A percentile compares a stretch with the other conserved stretches of the same genome.
Evolutionary conservation across 495 filamentous ascomycete species (phyloP).

Genomic region (Tirmania nivea): DNA sequence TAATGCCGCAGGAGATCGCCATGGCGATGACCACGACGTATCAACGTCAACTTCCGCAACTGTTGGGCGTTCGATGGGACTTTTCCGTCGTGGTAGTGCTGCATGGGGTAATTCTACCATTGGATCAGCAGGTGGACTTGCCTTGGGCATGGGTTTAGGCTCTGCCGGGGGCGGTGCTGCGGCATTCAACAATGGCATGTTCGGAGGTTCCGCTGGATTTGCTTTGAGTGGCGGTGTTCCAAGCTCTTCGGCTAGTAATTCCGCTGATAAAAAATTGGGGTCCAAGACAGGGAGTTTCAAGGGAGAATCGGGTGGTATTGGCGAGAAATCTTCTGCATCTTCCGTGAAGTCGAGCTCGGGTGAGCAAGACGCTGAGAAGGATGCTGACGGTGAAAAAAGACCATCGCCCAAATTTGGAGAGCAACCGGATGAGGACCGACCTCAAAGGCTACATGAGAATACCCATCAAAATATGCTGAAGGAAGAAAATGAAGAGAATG

Average conservation of each 20-base stretch:
- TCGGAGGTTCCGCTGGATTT: slow-evolving; percentile 18
- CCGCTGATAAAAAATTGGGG: slow-evolving; percentile 8
- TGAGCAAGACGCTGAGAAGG: not conserved
- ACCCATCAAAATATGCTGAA: not conserved
- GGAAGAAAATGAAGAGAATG: slow-evolving; percentile 24
- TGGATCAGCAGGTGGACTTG: slow-evolving; percentile 7
- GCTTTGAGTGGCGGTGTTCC: slow-evolving; percentile 5
- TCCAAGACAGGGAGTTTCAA: not conserved
- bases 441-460: not conserved
- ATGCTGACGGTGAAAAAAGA: not conserved
- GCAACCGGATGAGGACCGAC: too few species aligned
- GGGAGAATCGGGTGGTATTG: not conserved
- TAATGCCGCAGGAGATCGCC: slow-evolving; percentile 18
- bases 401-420: too few species aligned
- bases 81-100: slow-evolving; percentile 16
- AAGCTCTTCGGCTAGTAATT: slow-evolving; percentile 5
- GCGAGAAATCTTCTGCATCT: not conserved
- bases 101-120: slow-evolving; percentile 11
- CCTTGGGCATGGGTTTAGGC: slow-evolving; percentile 15
- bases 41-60: slow-evolving; percentile 4
- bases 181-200: slow-evolving; percentile 8
- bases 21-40: slow-evolving; percentile 13
- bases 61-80: slow-evolving; percentile 11
- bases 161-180: not conserved
- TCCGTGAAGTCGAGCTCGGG: not conserved